A percentile compares a stretch with the other conserved stretches of the same genome.
Conservation (phyloP, 2,329 filamentous ascomycete genomes). For the Venturia pyrina region DNA sequence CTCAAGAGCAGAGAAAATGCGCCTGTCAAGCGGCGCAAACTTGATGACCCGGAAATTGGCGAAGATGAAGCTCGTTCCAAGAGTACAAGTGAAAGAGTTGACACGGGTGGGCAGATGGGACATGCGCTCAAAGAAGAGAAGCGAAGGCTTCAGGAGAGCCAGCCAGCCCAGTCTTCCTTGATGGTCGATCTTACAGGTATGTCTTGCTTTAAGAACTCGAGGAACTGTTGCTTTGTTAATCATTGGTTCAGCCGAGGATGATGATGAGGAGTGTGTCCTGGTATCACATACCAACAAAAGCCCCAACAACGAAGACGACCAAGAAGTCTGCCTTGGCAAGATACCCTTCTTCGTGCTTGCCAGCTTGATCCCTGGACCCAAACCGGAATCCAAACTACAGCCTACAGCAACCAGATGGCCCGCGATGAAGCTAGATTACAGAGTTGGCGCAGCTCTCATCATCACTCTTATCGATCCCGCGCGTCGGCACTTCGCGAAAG, state of each 20-base stretch:
- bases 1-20: background rate
- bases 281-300: background rate
- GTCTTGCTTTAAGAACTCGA: background rate
- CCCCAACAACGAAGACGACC: background rate
- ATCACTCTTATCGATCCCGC: slow-evolving; percentile 56
- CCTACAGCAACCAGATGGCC: slow-evolving; percentile 2
- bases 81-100: background rate
- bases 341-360: background rate
- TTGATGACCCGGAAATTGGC: background rate
- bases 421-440: background rate
- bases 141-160: background rate
- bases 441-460: background rate
- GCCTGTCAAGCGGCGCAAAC: background rate
- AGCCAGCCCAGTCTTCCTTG: background rate
- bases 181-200: slow-evolving; percentile 1
- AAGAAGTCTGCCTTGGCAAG: background rate
- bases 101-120: background rate
- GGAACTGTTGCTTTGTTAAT: background rate
- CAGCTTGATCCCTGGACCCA: background rate
- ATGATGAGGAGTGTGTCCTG: background rate
- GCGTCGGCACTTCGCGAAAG: slow-evolving; percentile 60
- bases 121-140: background rate
- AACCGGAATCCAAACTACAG: background rate
- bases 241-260: background rate
- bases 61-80: background rate